These are phyloP conservation scores for Xylaria sp. DNA, from an alignment of 2,329 filamentous ascomycete genomes.

Conservation along the genomic window DNA sequence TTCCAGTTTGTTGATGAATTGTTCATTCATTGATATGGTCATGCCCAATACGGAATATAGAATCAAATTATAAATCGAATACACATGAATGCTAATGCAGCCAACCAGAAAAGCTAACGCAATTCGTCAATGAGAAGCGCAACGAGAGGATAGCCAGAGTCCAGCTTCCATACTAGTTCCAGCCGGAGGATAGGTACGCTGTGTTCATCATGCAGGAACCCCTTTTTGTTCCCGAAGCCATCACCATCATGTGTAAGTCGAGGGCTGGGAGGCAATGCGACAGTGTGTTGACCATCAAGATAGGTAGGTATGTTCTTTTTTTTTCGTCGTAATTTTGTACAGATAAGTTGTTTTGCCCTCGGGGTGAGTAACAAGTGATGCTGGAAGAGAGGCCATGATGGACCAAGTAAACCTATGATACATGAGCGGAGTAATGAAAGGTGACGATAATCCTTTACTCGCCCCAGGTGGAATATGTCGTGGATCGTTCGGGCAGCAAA, in stretches of 20 bases:
- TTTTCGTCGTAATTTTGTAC: conserved; percentile 11
- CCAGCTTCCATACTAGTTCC: too few relatives aligned
- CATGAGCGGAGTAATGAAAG: conserved; percentile 28
- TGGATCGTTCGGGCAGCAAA: conserved; percentile 4
- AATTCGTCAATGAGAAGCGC: too few relatives aligned
- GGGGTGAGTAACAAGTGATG: background rate
- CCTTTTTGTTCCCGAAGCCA: too few relatives aligned
- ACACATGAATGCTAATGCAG: too few relatives aligned
- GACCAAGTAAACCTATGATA: conserved; percentile 16
- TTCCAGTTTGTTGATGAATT: too few relatives aligned
- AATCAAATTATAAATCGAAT: background rate
- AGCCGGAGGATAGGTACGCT: too few relatives aligned
- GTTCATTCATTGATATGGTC: background rate
- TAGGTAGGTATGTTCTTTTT: background rate
- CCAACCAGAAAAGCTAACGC: too few relatives aligned
- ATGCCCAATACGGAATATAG: background rate
- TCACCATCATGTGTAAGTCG: background rate
- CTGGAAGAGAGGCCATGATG: background rate
- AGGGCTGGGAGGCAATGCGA: background rate
- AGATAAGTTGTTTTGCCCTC: conserved; percentile 2
- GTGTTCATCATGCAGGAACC: too few relatives aligned
- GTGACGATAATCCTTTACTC: conserved; percentile 16
- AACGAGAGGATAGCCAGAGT: too few relatives aligned
- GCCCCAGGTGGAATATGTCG: conserved; percentile 12
- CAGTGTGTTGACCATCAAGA: background rate